These are phyloP conservation scores for Phytophthora sp. DNA, from an alignment of 352 stramenopile genomes.

Conservation along the genomic window DNA sequence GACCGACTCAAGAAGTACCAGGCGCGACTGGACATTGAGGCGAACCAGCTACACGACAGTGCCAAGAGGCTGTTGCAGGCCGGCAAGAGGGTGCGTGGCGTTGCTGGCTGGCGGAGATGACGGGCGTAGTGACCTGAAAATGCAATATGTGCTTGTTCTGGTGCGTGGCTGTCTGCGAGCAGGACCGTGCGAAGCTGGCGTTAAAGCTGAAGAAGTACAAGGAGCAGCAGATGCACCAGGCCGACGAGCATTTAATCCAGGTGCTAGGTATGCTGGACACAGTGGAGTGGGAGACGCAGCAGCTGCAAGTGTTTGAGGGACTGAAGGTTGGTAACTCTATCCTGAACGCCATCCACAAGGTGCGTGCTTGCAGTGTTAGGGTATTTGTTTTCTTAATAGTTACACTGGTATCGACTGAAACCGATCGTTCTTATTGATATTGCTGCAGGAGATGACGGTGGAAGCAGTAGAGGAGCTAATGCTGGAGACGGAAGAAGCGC, in stretches of 20 bases:
- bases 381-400: background rate
- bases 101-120: background rate
- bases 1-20: slow-evolving; percentile 89
- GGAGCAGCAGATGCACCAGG: slow-evolving; percentile 87
- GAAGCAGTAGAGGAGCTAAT: slow-evolving; percentile 90
- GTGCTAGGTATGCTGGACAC: slow-evolving; percentile 89
- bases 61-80: slow-evolving; percentile 77
- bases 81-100: slow-evolving; percentile 56
- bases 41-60: slow-evolving; percentile 78
- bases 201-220: slow-evolving; percentile 92
- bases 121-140: background rate
- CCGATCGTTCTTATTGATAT: background rate
- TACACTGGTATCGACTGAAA: too few relatives aligned
- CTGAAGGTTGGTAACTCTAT: slow-evolving; percentile 90
- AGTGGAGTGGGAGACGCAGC: slow-evolving; percentile 89
- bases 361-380: slow-evolving; percentile 16
- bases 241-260: slow-evolving; percentile 86
- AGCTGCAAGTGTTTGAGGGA: slow-evolving; percentile 89
- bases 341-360: slow-evolving; percentile 89
- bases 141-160: slow-evolving; percentile 3
- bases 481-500: slow-evolving; percentile 88
- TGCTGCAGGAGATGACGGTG: slow-evolving; percentile 80
- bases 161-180: slow-evolving; percentile 13
- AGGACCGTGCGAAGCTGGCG: slow-evolving; percentile 87
- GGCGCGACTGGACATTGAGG: slow-evolving; percentile 79